A percentile compares a stretch with the other conserved stretches of the same genome.
Conservation (phyloP, 2,329 filamentous ascomycete genomes). For the Trichophaea hybrida region DNA sequence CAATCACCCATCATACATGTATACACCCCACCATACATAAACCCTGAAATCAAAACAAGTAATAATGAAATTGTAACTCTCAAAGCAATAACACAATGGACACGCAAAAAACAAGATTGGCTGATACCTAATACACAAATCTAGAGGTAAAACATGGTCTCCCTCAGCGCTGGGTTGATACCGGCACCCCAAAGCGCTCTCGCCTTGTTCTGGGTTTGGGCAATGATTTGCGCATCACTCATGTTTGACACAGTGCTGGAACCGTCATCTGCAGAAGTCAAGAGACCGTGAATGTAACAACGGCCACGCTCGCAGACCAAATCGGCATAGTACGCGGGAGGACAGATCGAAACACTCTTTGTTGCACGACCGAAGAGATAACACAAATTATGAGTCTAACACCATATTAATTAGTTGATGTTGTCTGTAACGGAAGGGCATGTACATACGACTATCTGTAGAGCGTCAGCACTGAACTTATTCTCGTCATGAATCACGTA, state of each 20-base stretch:
- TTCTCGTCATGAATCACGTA: slow-evolving; percentile 39
- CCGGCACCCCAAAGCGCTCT: neutral
- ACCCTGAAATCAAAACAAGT: too few relatives aligned
- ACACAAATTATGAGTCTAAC: slow-evolving; percentile 57
- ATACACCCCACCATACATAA: too few relatives aligned
- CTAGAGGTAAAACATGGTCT: slow-evolving; percentile 5
- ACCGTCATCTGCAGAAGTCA: slow-evolving; percentile 18
- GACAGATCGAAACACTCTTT: slow-evolving; percentile 73
- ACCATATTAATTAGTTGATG: slow-evolving; percentile 49
- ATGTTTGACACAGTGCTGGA: neutral
- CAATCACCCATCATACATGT: too few relatives aligned
- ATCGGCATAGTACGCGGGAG: slow-evolving; percentile 84
- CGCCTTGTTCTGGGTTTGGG: neutral
- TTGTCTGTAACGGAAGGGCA: slow-evolving; percentile 83
- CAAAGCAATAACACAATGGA: too few relatives aligned
- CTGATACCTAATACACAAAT: neutral
- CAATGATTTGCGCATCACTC: neutral
- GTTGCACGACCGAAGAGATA: slow-evolving; percentile 76
- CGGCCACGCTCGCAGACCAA: slow-evolving; percentile 66
- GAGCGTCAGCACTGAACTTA: slow-evolving; percentile 20
- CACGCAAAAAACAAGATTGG: too few relatives aligned
- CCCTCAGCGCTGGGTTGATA: neutral
- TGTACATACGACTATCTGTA: slow-evolving; percentile 48
- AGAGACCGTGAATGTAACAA: slow-evolving; percentile 38
- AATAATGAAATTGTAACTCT: too few relatives aligned